Conservation (phyloP, 495 filamentous ascomycete genomes). For the Penicillium coffeae region DNA sequence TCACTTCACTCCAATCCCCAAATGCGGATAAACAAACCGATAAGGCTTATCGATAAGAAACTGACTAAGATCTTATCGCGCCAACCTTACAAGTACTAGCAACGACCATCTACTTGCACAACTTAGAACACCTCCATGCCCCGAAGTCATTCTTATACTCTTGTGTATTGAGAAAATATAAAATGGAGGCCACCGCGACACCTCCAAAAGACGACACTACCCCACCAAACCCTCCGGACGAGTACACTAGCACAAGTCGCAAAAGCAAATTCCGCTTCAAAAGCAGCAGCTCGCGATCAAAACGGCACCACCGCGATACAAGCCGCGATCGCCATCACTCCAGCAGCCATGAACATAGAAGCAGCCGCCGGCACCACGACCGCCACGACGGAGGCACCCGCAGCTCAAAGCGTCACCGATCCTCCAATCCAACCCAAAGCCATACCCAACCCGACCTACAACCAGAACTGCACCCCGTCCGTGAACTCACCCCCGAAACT, state of each 20-base stretch:
- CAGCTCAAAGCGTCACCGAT: conserved; percentile 5
- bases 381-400: conserved; percentile 9
- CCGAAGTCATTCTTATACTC: neutral
- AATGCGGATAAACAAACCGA: neutral
- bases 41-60: conserved; percentile 1
- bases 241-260: conserved; percentile 14
- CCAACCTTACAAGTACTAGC: neutral
- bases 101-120: neutral
- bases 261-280: conserved; percentile 60
- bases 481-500: conserved; percentile 49
- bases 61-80: conserved; percentile 2
- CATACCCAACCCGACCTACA: conserved; percentile 6
- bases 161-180: conserved; percentile 1
- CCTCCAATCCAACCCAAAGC: conserved; percentile 30
- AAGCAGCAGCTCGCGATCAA: conserved; percentile 25
- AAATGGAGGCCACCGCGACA: neutral
- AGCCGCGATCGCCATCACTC: conserved; percentile 3
- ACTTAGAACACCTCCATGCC: conserved; percentile 2
- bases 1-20: too few relatives aligned
- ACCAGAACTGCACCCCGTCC: neutral
- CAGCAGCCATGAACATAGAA: conserved; percentile 22
- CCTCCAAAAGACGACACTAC: neutral
- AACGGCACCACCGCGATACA: conserved; percentile 22
- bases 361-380: too few relatives aligned
- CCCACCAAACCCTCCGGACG: conserved; percentile 9